A percentile compares a stretch with the other conserved stretches of the same genome.
These are phyloP conservation scores for Alternaria arbusti DNA, from an alignment of 2,329 filamentous ascomycete species.

Conservation along the genomic window DNA sequence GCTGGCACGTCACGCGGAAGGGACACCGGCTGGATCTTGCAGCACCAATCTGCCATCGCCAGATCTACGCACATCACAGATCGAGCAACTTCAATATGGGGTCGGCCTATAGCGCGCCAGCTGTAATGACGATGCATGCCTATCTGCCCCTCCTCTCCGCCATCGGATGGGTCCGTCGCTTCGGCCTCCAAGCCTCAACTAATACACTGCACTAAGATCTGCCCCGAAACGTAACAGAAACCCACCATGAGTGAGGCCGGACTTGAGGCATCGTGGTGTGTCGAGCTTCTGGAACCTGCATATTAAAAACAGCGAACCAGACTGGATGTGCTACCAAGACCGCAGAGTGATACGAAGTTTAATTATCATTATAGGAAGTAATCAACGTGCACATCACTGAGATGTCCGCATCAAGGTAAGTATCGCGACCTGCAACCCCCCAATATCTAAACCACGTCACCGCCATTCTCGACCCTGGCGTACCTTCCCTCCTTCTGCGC, in stretches of 20 bases:
- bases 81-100: background rate
- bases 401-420: background rate
- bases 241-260: background rate
- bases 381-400: background rate
- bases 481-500: conserved; percentile 26
- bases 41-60: background rate
- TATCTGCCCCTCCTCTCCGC: conserved; percentile 27
- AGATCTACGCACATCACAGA: background rate
- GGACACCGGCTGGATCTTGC: conserved; percentile 1
- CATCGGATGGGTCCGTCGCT: conserved; percentile 20
- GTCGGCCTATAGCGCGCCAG: background rate
- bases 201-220: conserved; percentile 31
- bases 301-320: background rate
- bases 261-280: conserved; percentile 1
- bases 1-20: background rate
- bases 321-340: background rate
- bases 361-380: background rate
- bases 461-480: conserved; percentile 19
- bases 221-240: conserved; percentile 36
- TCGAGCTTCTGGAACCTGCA: background rate
- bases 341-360: background rate
- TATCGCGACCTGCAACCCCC: background rate
- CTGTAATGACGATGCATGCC: background rate
- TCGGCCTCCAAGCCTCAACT: conserved; percentile 13
- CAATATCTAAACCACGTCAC: conserved; percentile 1